Evolutionary conservation across 2,329 filamentous ascomycete species (phyloP), one percentile per base, ranked within the genome.

Genomic region (Decorospora gaudefroyi): DNA sequence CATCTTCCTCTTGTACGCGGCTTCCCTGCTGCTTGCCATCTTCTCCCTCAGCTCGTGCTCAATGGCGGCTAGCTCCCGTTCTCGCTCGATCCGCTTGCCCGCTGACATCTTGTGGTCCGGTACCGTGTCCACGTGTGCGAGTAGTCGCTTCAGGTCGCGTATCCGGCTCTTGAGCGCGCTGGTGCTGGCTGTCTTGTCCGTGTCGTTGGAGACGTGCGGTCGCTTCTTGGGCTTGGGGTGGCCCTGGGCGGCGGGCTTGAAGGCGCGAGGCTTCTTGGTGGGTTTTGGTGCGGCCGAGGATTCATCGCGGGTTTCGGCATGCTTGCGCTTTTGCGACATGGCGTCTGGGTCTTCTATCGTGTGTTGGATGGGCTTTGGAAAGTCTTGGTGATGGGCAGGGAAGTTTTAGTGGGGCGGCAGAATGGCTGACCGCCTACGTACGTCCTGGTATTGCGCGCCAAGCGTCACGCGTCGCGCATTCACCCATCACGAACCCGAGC

Each of bases 81-180:
- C 85, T 47, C 88, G 78, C 17, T 89, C 85, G 29, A 83, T 76
- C 43, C 83, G 78, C 7, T 87, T 78, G 60, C 85, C 79, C 19
- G 85, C 85, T 0, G 87, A 85, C 37, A 91, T 76, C 39, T 65
- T 67, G 46, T 67, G 56, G 19, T 61, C 62, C 16, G 56, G 55
- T 3, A 83, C 78, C 21, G 69, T 65, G 35, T 80, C 72, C 9
- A 79, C 77, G 48, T 79, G 77, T 32, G 80, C 76, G 22, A 92
- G 76, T 7, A 84, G 77, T 37, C 88, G 78, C 59, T 83, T 80
- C 42, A 91, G 81, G 38, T 84, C 83, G 40, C 88, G 79, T 46
- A 83, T 83, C 31, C 85, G 81, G 70, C 87, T 87, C 72, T 87
- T 90, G 37, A 87, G 76, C 61, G 80, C 80, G 64, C 81, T 81